Conservation (phyloP, 1,284 basidiomycete species). For the Schizophyllum commune region DNA sequence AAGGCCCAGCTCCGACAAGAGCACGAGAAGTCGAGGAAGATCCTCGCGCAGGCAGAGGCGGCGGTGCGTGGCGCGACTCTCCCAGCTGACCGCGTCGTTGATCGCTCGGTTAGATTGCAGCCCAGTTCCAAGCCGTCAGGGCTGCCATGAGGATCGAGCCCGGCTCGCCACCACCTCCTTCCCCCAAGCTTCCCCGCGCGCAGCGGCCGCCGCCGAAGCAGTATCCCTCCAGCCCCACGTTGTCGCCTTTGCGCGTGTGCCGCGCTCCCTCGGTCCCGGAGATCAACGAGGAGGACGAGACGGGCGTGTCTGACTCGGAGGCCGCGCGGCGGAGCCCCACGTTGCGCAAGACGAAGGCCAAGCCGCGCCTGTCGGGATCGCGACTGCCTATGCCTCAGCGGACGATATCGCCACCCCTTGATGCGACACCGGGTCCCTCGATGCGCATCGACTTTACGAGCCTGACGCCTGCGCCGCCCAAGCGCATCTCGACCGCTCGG, state of each 20-base stretch:
- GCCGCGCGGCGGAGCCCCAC: slow-evolving; percentile 31
- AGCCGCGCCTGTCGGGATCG: slow-evolving; percentile 12
- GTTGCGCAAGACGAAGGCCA: slow-evolving; percentile 25
- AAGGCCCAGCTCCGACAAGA: slow-evolving; percentile 69
- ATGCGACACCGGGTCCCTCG: slow-evolving; percentile 10
- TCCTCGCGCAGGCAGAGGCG: slow-evolving; percentile 63
- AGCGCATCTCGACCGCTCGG: slow-evolving; percentile 42
- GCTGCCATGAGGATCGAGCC: slow-evolving; percentile 45
- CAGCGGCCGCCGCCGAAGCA: slow-evolving; percentile 29
- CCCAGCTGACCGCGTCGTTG: slow-evolving; percentile 3
- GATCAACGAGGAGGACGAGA: slow-evolving; percentile 64
- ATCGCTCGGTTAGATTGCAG: slow-evolving; percentile 30
- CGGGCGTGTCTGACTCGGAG: slow-evolving; percentile 34
- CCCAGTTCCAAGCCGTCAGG: slow-evolving; percentile 58
- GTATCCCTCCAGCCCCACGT: slow-evolving; percentile 31
- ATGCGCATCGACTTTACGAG: slow-evolving; percentile 24
- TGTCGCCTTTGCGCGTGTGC: slow-evolving; percentile 49
- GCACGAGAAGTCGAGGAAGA: slow-evolving; percentile 61
- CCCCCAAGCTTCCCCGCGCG: slow-evolving; percentile 42
- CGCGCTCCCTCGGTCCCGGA: slow-evolving; percentile 60
- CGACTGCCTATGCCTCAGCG: slow-evolving; percentile 25
- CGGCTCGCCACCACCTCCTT: slow-evolving; percentile 30
- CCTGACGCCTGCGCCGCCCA: slow-evolving; percentile 20
- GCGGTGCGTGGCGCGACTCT: slow-evolving; percentile 43
- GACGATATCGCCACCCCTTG: slow-evolving; percentile 22